These are phyloP conservation scores for Oryza meridionalis DNA, from an alignment of 176 grass and related monocot species.

Conservation along the genomic window DNA sequence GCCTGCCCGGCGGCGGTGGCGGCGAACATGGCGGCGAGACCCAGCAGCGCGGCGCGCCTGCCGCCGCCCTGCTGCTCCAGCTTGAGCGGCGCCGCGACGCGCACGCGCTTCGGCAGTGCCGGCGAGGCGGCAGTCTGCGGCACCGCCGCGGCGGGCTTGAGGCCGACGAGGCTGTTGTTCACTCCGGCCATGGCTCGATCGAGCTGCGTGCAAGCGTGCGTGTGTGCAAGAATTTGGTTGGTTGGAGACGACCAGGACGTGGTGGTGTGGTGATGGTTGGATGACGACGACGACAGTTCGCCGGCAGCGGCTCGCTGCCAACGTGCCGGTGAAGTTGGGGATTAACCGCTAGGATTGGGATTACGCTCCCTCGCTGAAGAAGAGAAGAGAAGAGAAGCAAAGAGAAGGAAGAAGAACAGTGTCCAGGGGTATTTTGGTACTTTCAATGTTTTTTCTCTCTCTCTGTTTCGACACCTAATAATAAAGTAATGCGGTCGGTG, in stretches of 20 bases:
- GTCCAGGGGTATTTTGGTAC: too few species aligned
- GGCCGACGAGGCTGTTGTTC: constrained; percentile 68
- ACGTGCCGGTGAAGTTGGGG: too few species aligned
- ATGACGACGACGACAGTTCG: too few species aligned
- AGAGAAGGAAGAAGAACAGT: too few species aligned
- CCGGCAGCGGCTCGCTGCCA: too few species aligned
- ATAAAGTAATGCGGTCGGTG: too few species aligned
- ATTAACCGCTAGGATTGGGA: too few species aligned
- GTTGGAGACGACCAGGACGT: not conserved
- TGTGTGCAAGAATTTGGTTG: not conserved
- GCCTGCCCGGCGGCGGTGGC: constrained; percentile 40
- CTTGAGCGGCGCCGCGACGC: constrained; percentile 39
- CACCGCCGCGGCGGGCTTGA: constrained; percentile 60
- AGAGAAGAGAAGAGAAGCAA: too few species aligned
- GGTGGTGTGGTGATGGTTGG: constrained; percentile 38
- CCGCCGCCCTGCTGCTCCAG: not conserved
- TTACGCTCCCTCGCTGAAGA: too few species aligned
- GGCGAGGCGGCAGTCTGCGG: constrained; percentile 44
- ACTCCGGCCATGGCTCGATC: constrained; percentile 58
- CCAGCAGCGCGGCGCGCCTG: constrained; percentile 68
- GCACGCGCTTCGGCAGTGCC: constrained; percentile 25
- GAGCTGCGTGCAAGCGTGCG: not conserved
- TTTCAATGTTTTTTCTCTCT: too few species aligned
- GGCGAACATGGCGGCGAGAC: constrained; percentile 70
- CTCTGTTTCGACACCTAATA: too few species aligned